Conservation (phyloP, 2,329 filamentous ascomycete species). For the Nemania sp. region DNA sequence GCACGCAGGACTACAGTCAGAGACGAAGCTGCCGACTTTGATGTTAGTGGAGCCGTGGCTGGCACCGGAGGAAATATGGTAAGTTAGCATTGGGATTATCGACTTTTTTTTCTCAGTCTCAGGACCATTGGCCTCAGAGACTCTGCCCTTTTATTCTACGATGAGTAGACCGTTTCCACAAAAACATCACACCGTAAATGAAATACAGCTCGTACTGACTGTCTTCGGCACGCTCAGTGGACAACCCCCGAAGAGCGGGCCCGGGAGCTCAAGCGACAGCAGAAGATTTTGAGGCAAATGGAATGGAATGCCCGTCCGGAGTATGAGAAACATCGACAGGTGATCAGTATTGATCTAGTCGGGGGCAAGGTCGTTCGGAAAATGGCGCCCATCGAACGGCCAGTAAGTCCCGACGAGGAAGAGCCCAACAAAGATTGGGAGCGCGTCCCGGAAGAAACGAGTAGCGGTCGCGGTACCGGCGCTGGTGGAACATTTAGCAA, state of each 20-base stretch:
- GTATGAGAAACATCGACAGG: conserved; percentile 84
- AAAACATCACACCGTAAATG: too few relatives aligned
- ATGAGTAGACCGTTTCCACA: too few relatives aligned
- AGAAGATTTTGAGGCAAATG: conserved; percentile 80
- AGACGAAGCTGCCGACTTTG: conserved; percentile 75
- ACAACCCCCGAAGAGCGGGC: conserved; percentile 81
- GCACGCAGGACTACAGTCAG: conserved; percentile 80
- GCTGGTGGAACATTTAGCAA: conserved; percentile 65
- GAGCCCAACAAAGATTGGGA: conserved; percentile 32
- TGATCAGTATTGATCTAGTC: conserved; percentile 82
- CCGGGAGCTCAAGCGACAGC: conserved; percentile 80
- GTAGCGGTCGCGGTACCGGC: conserved; percentile 40
- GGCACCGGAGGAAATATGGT: conserved; percentile 61
- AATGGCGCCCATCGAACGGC: conserved; percentile 66
- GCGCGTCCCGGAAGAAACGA: conserved; percentile 39
- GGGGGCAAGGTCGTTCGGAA: conserved; percentile 75
- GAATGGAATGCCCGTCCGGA: conserved; percentile 84
- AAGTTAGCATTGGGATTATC: not conserved
- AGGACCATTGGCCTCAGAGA: not conserved
- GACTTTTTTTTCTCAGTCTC: not conserved
- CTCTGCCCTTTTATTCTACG: too few relatives aligned
- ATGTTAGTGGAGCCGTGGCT: conserved; percentile 50
- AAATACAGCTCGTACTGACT: not conserved
- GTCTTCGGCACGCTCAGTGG: conserved; percentile 54
- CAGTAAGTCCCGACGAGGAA: conserved; percentile 55